Percentiles rank a stretch among this genome's conserved stretches.
These are phyloP conservation scores for Mortierella sp. DNA, from an alignment of 371 early-diverging fungal species.

Conservation along the genomic window DNA sequence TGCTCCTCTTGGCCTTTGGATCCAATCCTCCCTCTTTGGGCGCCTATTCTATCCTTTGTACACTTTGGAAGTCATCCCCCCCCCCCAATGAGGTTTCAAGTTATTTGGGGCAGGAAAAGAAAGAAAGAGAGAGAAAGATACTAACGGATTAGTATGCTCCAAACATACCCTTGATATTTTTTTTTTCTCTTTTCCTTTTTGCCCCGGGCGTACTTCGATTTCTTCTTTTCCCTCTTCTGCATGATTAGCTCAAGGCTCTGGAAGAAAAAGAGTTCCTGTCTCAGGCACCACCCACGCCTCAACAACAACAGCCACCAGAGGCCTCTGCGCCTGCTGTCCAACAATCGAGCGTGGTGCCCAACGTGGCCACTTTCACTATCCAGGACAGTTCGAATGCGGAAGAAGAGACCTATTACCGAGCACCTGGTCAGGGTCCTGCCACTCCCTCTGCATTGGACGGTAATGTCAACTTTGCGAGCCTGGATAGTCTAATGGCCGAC, in stretches of 20 bases:
- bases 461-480: constrained; percentile 65
- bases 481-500: constrained; percentile 89
- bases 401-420: constrained; percentile 46
- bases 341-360: constrained; percentile 48
- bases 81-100: neutral
- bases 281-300: constrained; percentile 17
- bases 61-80: neutral
- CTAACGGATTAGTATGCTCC: neutral
- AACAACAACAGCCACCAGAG: constrained; percentile 21
- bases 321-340: constrained; percentile 35
- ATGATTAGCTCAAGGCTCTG: constrained; percentile 34
- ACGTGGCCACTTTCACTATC: constrained; percentile 49
- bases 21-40: neutral
- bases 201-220: neutral
- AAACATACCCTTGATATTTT: neutral
- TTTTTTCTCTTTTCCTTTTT: neutral
- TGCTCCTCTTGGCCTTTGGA: neutral
- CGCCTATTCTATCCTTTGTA: neutral
- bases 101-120: neutral
- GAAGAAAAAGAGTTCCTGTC: constrained; percentile 38
- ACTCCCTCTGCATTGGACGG: constrained; percentile 46
- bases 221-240: neutral
- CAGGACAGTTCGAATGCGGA: constrained; percentile 36
- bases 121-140: no score
- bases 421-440: constrained; percentile 30